Percentiles rank a stretch among this genome's conserved stretches.
Conservation (phyloP, 495 filamentous ascomycete genomes). For the Talaromyces wortmannii region DNA sequence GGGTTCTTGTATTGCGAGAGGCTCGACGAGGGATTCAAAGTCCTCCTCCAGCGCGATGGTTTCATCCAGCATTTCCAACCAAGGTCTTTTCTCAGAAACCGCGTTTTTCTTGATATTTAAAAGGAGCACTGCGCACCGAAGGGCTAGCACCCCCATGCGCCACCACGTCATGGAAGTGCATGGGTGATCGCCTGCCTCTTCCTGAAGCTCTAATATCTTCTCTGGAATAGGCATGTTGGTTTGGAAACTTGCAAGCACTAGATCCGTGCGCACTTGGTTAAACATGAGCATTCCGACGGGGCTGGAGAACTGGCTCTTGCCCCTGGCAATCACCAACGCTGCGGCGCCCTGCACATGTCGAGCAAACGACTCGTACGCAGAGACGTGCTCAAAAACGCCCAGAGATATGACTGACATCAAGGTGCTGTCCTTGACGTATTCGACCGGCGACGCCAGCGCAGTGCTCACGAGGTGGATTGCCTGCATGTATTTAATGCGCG, state of each 20-base stretch:
- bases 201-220: constrained; percentile 17
- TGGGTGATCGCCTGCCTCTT: constrained; percentile 15
- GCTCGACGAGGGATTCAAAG: constrained; percentile 6
- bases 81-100: constrained; percentile 1
- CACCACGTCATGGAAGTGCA: constrained; percentile 13
- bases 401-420: constrained; percentile 53
- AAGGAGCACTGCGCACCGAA: constrained; percentile 14
- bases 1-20: constrained; percentile 17
- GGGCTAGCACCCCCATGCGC: constrained; percentile 13
- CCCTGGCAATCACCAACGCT: constrained; percentile 40
- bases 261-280: constrained; percentile 39
- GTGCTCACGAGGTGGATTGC: constrained; percentile 35
- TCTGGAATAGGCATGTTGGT: constrained; percentile 11
- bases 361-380: constrained; percentile 28
- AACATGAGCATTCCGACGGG: constrained; percentile 44
- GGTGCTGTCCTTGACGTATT: constrained; percentile 51
- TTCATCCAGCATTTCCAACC: constrained; percentile 12
- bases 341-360: constrained; percentile 50
- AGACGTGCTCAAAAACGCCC: constrained; percentile 51
- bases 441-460: constrained; percentile 40
- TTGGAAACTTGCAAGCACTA: constrained; percentile 16
- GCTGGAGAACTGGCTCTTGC: constrained; percentile 40
- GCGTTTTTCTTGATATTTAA: constrained; percentile 1
- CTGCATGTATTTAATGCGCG: constrained; percentile 32
- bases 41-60: constrained; percentile 9